Percentiles rank a stretch among this genome's conserved stretches.
phyloP scores from a whole-genome alignment of 1,139 yeast genomes.

The Suhomyces coccinellae region DNA sequence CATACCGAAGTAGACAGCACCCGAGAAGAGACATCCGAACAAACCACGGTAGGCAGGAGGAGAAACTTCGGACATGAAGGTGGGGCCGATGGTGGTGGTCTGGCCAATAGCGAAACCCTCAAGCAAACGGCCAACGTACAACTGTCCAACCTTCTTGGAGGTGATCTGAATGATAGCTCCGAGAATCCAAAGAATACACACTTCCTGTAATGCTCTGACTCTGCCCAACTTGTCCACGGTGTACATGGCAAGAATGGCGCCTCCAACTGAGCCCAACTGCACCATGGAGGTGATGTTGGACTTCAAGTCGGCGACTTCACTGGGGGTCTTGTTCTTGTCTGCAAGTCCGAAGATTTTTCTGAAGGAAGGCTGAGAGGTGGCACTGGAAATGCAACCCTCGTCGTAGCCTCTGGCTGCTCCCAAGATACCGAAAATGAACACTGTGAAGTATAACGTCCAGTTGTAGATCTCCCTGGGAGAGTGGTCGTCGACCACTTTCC shows the following conservation, averaged over 20 bases:
- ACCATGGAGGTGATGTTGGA: conserved; percentile 65
- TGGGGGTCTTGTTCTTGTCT: conserved; percentile 34
- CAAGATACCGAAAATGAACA: conserved; percentile 52
- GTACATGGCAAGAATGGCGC: conserved; percentile 52
- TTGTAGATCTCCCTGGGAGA: conserved; percentile 54
- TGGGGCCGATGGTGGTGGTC: conserved; percentile 58
- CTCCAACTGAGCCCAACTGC: conserved; percentile 60
- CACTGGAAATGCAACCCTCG: conserved; percentile 54
- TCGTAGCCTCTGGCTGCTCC: conserved; percentile 52
- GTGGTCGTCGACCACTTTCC: conserved; percentile 19
- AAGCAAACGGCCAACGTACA: conserved; percentile 54
- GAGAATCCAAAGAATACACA: conserved; percentile 47
- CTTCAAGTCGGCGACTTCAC: conserved; percentile 46
- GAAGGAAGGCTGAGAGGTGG: conserved; percentile 47
- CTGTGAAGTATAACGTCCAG: conserved; percentile 49
- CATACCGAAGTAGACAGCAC: conserved; percentile 56
- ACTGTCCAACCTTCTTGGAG: conserved; percentile 46
- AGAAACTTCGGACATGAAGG: conserved; percentile 54
- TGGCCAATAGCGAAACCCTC: conserved; percentile 60
- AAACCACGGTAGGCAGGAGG: conserved; percentile 56
- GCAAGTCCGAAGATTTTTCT: conserved; percentile 45
- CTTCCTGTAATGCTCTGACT: conserved; percentile 49
- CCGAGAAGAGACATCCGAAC: conserved; percentile 51
- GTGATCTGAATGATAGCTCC: conserved; percentile 53
- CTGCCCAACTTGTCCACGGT: conserved; percentile 58